Base-by-base conservation (phyloP, 2,329 filamentous ascomycete genomes). In the Aspergillus puulaauensis region DNA sequence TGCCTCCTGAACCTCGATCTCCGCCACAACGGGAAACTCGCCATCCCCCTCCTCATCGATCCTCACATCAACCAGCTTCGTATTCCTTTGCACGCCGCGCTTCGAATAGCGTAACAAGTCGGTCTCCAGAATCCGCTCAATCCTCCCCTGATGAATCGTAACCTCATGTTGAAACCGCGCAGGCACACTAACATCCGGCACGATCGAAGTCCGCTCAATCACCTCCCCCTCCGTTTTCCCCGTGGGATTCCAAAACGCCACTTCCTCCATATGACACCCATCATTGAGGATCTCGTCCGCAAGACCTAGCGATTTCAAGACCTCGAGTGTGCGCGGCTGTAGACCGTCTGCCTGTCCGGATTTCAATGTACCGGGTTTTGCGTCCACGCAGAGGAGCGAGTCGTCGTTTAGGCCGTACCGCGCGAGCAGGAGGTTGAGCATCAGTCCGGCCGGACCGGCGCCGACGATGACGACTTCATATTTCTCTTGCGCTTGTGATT, bases 91-190 rank as follows among this genome's bases (percentile, higher is more conserved):
- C 9, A 91, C 76, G 2, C 78, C 70, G 1, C 68, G 65, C 19
- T 84, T 80, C 8, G 82, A 83, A 62, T 88, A 85, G 70, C 85
- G 84, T 56, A 82, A 77, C 7, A 91, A 73, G 68, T 91, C 87
- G 11, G 78, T 77, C 59, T 90, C 86, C 62, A 91, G 86, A 41
- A 89, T 85, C 14, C 85, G 80, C 74, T 91, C 88, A 57, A 90
- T 90, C 61, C 84, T 74, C 6, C 88, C 89, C 69, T 91, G 88
- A 67, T 91, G 88, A 12, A 91, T 75, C 2, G 89, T 82, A 1
- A 88, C 86, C 51, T 87, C 89, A 67, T 89, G 89, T 4, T 86
- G 86, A 64, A 88, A 90, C 50, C 88, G 81, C 14, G 87, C 86
- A 54, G 89, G 86, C 57, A 90, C 88, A 5, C 86, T 87, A 4